Conservation (phyloP, 108 stramenopile species). For the Skeletonema grethae region DNA sequence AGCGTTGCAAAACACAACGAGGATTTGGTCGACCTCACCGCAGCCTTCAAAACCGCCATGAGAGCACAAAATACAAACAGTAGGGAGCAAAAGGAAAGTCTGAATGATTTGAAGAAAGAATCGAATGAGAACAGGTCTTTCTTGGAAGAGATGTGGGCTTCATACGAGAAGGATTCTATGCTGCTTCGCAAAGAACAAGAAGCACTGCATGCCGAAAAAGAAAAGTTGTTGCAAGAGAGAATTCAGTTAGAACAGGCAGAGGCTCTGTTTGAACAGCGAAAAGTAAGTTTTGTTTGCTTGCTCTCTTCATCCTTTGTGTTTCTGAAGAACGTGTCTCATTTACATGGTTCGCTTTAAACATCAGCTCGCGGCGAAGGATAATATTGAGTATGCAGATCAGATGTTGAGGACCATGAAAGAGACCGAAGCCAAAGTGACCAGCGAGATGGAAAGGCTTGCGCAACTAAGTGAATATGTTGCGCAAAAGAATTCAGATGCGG, state of each 20-base stretch:
- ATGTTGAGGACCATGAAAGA: conserved; percentile 14
- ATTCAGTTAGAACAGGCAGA: conserved; percentile 21
- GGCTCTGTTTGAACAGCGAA: conserved; percentile 46
- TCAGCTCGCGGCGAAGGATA: conserved; percentile 25
- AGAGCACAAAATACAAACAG: conserved; percentile 18
- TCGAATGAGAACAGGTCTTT: conserved; percentile 3
- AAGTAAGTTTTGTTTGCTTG: neutral
- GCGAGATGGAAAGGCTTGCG: conserved; percentile 17
- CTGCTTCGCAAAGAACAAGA: neutral
- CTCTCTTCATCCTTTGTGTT: neutral
- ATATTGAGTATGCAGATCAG: conserved; percentile 20
- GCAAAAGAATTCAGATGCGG: conserved; percentile 29
- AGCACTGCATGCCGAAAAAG: conserved; percentile 7
- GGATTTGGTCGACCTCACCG: conserved; percentile 13
- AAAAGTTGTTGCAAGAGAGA: conserved; percentile 17
- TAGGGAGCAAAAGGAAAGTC: conserved; percentile 11
- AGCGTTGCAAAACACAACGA: conserved; percentile 17
- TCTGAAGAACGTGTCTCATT: neutral
- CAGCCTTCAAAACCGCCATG: conserved; percentile 8
- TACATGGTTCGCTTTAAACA: neutral
- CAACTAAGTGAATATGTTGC: conserved; percentile 34
- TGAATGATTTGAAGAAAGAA: conserved; percentile 11
- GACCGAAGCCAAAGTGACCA: conserved; percentile 16
- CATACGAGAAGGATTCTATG: neutral
- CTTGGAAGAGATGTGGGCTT: conserved; percentile 11